Evolutionary conservation across 2,329 filamentous ascomycete species (phyloP).

Genomic region (Clonostachys byssicola): DNA sequence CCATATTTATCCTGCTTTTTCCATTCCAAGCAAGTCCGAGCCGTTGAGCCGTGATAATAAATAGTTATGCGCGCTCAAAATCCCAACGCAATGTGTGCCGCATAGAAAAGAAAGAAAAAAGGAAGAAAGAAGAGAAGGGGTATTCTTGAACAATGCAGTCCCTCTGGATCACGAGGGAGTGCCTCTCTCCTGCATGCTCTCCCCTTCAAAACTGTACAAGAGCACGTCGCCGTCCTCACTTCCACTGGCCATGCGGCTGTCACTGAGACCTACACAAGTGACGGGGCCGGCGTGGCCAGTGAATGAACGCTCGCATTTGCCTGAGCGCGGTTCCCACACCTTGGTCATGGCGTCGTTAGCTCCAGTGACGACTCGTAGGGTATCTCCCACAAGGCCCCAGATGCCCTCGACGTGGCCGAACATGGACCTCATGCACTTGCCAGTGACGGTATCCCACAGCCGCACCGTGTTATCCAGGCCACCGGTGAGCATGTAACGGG

Average conservation of each 20-base stretch:
- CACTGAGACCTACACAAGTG: constrained; percentile 87
- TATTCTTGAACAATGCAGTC: neutral
- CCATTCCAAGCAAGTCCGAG: no score
- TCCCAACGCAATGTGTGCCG: no score
- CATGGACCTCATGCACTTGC: constrained; percentile 82
- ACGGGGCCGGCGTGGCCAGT: constrained; percentile 88
- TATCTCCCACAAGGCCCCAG: constrained; percentile 89
- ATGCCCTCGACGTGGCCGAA: constrained; percentile 96
- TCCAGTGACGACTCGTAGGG: constrained; percentile 80
- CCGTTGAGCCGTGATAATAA: no score
- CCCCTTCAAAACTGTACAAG: constrained; percentile 70
- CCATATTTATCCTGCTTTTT: no score
- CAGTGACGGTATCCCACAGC: constrained; percentile 83
- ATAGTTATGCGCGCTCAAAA: no score
- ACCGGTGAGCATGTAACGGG: constrained; percentile 88
- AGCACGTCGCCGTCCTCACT: constrained; percentile 91
- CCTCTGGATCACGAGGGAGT: constrained; percentile 37
- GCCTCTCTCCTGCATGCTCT: constrained; percentile 42
- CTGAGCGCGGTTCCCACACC: constrained; percentile 85
- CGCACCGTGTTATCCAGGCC: constrained; percentile 89
- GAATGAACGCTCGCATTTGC: constrained; percentile 88
- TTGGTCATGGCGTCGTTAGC: constrained; percentile 95
- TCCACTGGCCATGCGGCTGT: constrained; percentile 83
- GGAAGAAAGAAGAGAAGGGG: neutral
- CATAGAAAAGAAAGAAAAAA: no score